A percentile compares a stretch with the other conserved stretches of the same genome.
These are phyloP conservation scores for Raffaelea ambrosiae DNA, from an alignment of 2,329 filamentous ascomycete species.

Conservation along the genomic window DNA sequence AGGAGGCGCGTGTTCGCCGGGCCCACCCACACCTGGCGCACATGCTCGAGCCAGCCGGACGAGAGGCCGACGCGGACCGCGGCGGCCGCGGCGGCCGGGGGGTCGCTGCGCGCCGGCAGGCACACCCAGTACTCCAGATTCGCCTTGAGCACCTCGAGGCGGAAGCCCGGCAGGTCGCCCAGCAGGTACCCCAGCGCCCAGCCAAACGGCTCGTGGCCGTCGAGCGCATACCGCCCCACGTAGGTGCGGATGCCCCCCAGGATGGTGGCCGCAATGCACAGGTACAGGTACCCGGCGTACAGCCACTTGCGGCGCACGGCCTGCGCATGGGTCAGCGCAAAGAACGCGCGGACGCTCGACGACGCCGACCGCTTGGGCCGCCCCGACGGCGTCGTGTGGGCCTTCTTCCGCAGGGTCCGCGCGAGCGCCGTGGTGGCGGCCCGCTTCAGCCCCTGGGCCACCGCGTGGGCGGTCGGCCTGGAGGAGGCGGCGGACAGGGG, in stretches of 20 bases:
- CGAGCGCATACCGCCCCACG: conserved; percentile 58
- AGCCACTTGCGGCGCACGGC: conserved; percentile 70
- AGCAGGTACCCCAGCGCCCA: conserved; percentile 90
- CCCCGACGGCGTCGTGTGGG: conserved; percentile 53
- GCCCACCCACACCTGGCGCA: conserved; percentile 59
- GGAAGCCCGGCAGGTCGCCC: conserved; percentile 64
- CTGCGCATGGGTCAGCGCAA: conserved; percentile 72
- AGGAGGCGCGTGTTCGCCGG: conserved; percentile 74
- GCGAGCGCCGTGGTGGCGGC: too few relatives aligned
- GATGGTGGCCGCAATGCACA: conserved; percentile 55
- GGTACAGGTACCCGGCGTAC: conserved; percentile 74
- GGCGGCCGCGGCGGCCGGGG: conserved; percentile 1
- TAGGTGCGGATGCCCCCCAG: conserved; percentile 64
- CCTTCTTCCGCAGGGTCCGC: too few relatives aligned
- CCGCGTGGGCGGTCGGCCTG: too few relatives aligned
- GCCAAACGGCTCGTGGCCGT: conserved; percentile 71
- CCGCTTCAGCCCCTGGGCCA: too few relatives aligned
- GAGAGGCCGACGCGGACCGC: conserved; percentile 14
- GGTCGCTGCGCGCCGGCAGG: conserved; percentile 40
- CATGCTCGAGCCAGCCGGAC: conserved; percentile 53
- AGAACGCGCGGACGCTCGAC: conserved; percentile 60
- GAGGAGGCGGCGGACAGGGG: too few relatives aligned
- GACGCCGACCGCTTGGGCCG: conserved; percentile 58
- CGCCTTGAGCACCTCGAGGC: conserved; percentile 60
- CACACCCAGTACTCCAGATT: conserved; percentile 69